These are phyloP conservation scores for Schizophyllum amplum DNA, from an alignment of 1,284 basidiomycete species.

Conservation along the genomic window DNA sequence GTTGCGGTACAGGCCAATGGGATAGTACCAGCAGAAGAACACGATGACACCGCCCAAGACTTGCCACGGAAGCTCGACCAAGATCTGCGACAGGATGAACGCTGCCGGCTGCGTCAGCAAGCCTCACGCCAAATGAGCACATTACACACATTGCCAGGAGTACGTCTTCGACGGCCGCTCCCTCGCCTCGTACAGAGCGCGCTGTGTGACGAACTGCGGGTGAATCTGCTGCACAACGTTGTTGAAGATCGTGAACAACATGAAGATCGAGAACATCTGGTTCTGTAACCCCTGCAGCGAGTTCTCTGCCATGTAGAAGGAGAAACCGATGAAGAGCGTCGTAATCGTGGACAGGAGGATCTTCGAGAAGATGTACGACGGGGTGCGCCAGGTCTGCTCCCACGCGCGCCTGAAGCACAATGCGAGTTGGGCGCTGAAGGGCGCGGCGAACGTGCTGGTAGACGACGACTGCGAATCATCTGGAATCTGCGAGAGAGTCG, in stretches of 20 bases:
- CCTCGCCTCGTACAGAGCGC: slow-evolving; percentile 59
- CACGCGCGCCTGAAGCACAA: slow-evolving; percentile 24
- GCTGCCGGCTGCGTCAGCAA: slow-evolving; percentile 28
- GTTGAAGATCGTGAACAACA: slow-evolving; percentile 20
- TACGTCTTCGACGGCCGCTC: slow-evolving; percentile 73
- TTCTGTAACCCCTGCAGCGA: slow-evolving; percentile 58
- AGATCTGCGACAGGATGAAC: slow-evolving; percentile 54
- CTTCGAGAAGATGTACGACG: slow-evolving; percentile 64
- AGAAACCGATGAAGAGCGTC: slow-evolving; percentile 49
- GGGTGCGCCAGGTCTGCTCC: slow-evolving; percentile 34
- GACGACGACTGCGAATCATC: too few species aligned
- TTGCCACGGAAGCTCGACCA: slow-evolving; percentile 63
- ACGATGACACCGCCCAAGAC: slow-evolving; percentile 48
- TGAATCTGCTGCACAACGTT: slow-evolving; percentile 21
- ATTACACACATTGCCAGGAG: slow-evolving; percentile 43
- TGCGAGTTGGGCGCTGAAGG: slow-evolving; percentile 32
- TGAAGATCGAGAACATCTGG: slow-evolving; percentile 47
- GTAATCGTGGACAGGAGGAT: slow-evolving; percentile 17
- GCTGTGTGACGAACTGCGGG: slow-evolving; percentile 22
- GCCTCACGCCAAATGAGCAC: background rate
- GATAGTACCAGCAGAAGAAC: slow-evolving; percentile 69
- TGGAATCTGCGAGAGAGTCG: slow-evolving; percentile 22
- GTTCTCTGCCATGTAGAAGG: slow-evolving; percentile 55
- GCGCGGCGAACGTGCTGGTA: slow-evolving; percentile 34
- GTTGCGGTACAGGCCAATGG: slow-evolving; percentile 46